Evolutionary conservation across 805 yeast genomes (phyloP), one percentile per base, ranked within the genome.

Genomic region (Wickerhamiella sorbophila): DNA sequence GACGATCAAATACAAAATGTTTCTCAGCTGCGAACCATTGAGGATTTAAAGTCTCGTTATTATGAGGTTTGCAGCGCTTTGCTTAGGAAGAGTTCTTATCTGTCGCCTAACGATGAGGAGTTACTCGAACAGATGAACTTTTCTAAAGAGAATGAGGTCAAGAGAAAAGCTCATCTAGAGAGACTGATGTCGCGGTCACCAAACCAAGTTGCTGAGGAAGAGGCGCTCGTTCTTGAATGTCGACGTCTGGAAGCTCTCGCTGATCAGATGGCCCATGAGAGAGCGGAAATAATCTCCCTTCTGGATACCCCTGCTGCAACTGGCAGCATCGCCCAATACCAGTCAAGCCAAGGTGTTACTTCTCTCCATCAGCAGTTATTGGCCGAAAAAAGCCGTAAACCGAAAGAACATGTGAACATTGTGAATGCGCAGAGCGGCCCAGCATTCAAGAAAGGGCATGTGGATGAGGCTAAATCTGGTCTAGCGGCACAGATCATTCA

Each of bases 141-240:
- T 56, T 75, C 83, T 32, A 78, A 76, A 51, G 69, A 70, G 5
- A 76, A 74, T 49, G 98, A 91, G 58, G 46, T 70, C 17, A 84
- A 78, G 51, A 72, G 98, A 47, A 91, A 91, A 52, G 72, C 72
- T 40, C 88, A 88, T 55, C 62, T 91, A 36, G 78, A 77, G 51
- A 74, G 83, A 46, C 64, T 91, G 31, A 66, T 88, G 34, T 75
- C 76, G 31, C 67, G 99, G 50, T 76, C 88, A 2, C 96, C 98
- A 1, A 94, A 96, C 0, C 98, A 91, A 57, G 83, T 91, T 36
- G 97, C 97, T 0, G 98, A 91, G 63, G 99, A 91, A 57, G 97
- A 91, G 58, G 85, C 94, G 0, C 66, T 91, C 39, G 83, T 91
- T 9, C 77, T 88, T 24, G 98, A 91, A 57, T 93, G 96, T 2